Base-by-base conservation (phyloP, 148 eudicot species). In the Persicaria maculosa region DNA sequence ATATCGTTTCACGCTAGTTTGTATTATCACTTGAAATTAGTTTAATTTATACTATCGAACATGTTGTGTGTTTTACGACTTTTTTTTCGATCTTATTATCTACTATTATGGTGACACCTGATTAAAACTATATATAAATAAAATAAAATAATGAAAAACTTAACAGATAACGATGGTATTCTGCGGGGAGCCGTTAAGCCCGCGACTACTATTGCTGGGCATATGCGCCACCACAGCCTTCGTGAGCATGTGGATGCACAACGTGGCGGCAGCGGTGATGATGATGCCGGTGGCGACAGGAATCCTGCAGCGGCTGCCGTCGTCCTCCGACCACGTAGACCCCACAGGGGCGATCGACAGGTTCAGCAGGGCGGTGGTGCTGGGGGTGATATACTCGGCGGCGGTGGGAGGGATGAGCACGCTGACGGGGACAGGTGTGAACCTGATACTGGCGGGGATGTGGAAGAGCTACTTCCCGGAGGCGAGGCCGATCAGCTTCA, bases 171-270 rank as follows among this genome's bases (percentile, higher is more conserved):
- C 98, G 0, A 44, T 86, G 5, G 19, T 90, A 22, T 94, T 91
- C 72, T 89, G 97, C 48, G 98, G 98, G 10, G 96, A 94, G 50
- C 97, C 98, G 19, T 75, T 94, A 76, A 91, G 84, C 31, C 98
- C 98, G 8, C 85, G 85, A 4, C 84, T 94, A 0, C 89, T 94
- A 40, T 84, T 94, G 1, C 84, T 94, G 0, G 98, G 97, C n/a
- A 86, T 94, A 9, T 94, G 98, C 19, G 96, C 82, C 71, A 94
- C 98, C 9, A 90, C 98, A 1, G 86, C 90, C 0, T 94, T 94
- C 75, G 81, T 91, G 46, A 94, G 97, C 84, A 94, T 94, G 98
- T 91, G 98, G 98, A 91, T 94, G 98, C 98, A 94, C 92, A 94
- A 94, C 86, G 91, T 86, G 77, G 93, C 98, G 4, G 85, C 86